Percentiles rank a stretch among this genome's conserved stretches.
Conservation (phyloP, 352 stramenopile species). For the Globisporangium lucens region DNA sequence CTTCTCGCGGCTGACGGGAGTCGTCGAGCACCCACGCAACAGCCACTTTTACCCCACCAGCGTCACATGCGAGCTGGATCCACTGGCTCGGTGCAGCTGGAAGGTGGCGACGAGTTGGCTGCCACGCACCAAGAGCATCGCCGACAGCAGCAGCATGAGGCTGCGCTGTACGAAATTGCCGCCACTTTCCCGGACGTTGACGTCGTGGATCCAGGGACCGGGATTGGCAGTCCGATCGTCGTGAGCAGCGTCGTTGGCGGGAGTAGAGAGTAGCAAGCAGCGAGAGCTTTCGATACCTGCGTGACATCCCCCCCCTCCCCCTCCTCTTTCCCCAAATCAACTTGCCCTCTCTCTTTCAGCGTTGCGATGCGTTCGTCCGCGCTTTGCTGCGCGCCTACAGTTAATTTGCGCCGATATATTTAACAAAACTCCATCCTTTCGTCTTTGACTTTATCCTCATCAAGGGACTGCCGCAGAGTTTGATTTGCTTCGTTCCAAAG, state of each 20-base stretch:
- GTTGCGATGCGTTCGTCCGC: background rate
- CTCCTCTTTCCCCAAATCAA: background rate
- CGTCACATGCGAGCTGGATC: conserved; percentile 2
- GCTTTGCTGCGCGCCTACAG: background rate
- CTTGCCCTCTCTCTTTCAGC: conserved; percentile 3
- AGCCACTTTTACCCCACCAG: conserved; percentile 1
- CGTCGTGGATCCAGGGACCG: background rate
- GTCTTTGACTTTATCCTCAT: background rate
- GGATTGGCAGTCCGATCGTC: conserved; percentile 10
- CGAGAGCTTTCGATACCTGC: background rate
- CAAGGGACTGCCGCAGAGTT: background rate
- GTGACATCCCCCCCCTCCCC: background rate
- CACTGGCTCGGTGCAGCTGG: background rate
- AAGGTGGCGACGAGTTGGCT: background rate
- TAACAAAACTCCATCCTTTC: conserved; percentile 12
- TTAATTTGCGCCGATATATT: conserved; percentile 15
- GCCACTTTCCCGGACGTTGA: conserved; percentile 24
- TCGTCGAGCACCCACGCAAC: background rate
- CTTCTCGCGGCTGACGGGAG: background rate
- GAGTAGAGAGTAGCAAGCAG: conserved; percentile 5
- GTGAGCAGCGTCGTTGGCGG: background rate
- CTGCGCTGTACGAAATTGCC: conserved; percentile 26
- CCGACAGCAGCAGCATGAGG: conserved; percentile 10
- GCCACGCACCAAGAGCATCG: conserved; percentile 12
- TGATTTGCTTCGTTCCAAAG: background rate